Base-by-base conservation (phyloP, 129 eudicot species). In the Flaveria linearis region DNA sequence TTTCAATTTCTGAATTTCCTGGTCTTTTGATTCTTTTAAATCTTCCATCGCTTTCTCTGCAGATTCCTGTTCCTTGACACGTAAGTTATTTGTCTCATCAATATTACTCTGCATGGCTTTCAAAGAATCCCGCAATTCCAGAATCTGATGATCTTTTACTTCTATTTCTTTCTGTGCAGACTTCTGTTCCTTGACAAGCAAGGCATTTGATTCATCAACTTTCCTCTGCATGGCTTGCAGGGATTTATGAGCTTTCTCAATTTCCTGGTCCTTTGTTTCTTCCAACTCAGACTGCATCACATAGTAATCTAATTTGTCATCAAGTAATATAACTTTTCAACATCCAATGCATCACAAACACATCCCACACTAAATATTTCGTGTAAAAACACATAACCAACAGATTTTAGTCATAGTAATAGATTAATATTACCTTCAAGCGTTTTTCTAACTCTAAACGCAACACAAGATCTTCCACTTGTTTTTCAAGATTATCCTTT, bases 401-500 rank as follows among this genome's bases (percentile, higher is more conserved):
- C 68, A 62, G 4, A 62, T 26, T 26, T 60, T 4, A 62, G 11
- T 62, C 43, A 60, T 10, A 30, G 18, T 5, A 71, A 62, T 61
- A 36, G 39, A 57, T 66, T 73, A 65, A 39, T 20, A 60, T 82
- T 92, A 90, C 98, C 98, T 86, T 87, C 80, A 86, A 52, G 65
- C 93, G 93, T 77, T 85, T 93, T 83, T 93, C 98, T 46, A 87
- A 82, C 90, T 93, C 97, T 75, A 90, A 75, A 52, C 87, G 90
- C 82, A 76, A 80, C 57, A 96, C 83, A 56, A 93, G 97, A 69
- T 93, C 97, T 91, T 90, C 97, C 82, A 91, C 87, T 72, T 82
- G 89, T 80, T 93, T 93, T 78, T 91, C 97, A 78, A 93, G 97
- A 75, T 84, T 93, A 79, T 91, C 90, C 86, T 93, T 93, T 25